These are phyloP conservation scores for Dichotomocladium elegans DNA, from an alignment of 371 early-diverging fungal species.

Conservation along the genomic window DNA sequence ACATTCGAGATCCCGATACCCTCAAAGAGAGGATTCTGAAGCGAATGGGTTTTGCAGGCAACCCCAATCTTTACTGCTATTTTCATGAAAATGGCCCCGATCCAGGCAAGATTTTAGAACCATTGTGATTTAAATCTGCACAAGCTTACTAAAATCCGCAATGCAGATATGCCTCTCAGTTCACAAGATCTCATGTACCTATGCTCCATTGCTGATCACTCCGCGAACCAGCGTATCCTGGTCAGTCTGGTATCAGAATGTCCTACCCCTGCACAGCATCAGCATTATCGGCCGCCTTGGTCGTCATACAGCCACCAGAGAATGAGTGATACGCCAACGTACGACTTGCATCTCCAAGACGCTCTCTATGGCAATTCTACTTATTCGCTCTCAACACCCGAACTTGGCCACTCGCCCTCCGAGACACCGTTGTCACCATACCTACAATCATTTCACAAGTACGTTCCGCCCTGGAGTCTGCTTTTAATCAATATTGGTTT, in stretches of 20 bases:
- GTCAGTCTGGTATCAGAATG: conserved; percentile 15
- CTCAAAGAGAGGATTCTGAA: conserved; percentile 48
- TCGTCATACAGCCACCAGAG: background rate
- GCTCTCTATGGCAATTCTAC: conserved; percentile 6
- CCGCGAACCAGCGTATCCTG: conserved; percentile 39
- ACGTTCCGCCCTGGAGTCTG: background rate
- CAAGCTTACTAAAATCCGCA: no score
- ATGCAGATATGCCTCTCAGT: conserved; percentile 25
- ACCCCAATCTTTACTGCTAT: conserved; percentile 33
- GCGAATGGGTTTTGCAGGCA: conserved; percentile 38
- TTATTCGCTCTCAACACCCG: conserved; percentile 29
- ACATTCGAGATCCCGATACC: conserved; percentile 43
- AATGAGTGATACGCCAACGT: no score
- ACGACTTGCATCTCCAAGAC: background rate
- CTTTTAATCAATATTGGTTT: background rate
- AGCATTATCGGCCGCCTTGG: conserved; percentile 1
- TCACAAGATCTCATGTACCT: conserved; percentile 30
- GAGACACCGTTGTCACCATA: conserved; percentile 12
- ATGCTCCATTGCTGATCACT: conserved; percentile 38
- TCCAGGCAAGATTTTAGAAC: no score
- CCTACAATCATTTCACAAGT: background rate
- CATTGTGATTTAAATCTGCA: no score
- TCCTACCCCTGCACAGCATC: background rate
- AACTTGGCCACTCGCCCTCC: conserved; percentile 39
- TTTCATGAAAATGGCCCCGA: conserved; percentile 51